phyloP scores from a whole-genome alignment of 1,139 yeast species.

The Suhomyces terraborum region DNA sequence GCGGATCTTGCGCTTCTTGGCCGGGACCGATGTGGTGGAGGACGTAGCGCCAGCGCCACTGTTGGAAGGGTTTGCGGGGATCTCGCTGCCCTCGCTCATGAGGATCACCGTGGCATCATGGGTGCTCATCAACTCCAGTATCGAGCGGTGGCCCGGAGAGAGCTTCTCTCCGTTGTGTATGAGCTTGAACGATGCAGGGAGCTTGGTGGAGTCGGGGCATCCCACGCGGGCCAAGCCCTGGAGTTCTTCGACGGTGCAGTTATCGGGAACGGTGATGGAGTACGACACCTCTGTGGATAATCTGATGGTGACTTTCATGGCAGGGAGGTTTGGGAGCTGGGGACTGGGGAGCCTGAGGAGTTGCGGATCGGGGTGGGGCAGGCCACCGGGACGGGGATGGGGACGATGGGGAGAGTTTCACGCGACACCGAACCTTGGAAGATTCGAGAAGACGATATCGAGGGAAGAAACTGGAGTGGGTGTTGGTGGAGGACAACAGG shows the following conservation, averaged over 20 bases:
- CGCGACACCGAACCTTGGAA: neutral
- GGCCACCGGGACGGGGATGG: neutral
- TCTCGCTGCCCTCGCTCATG: constrained; percentile 40
- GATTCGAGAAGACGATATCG: neutral
- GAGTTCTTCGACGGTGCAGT: constrained; percentile 53
- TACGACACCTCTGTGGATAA: constrained; percentile 45
- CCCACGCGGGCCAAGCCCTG: constrained; percentile 47
- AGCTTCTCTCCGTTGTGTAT: constrained; percentile 56
- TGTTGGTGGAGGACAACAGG: neutral
- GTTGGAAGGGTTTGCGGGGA: constrained; percentile 21
- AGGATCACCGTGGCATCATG: constrained; percentile 41
- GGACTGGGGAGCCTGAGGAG: too few relatives aligned
- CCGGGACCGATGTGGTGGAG: constrained; percentile 44
- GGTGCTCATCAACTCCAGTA: constrained; percentile 26
- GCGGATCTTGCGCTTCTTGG: constrained; percentile 56
- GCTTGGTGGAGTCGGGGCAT: constrained; percentile 33
- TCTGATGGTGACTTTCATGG: constrained; percentile 46
- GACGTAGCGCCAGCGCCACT: constrained; percentile 29
- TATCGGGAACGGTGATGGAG: constrained; percentile 49
- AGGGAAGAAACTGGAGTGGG: neutral
- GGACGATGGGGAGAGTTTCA: neutral
- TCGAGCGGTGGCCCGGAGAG: constrained; percentile 32
- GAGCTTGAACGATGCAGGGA: constrained; percentile 49
- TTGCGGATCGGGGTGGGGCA: too few relatives aligned
- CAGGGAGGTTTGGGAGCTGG: neutral